These are phyloP conservation scores for Colletotrichum destructivum DNA, from an alignment of 2,329 filamentous ascomycete species.

Conservation along the genomic window DNA sequence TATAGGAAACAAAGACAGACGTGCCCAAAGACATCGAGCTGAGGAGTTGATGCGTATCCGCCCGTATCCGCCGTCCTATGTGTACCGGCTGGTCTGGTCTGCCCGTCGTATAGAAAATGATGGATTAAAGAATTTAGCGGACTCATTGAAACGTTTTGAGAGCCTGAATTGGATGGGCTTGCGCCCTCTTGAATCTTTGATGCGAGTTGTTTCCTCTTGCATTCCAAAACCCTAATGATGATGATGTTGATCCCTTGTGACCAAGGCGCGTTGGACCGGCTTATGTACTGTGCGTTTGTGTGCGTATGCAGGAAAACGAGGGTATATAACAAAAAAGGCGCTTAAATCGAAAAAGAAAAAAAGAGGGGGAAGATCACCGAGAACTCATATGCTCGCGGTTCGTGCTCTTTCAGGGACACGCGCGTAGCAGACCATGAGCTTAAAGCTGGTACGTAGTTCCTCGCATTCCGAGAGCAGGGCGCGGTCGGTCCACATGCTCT, in stretches of 20 bases:
- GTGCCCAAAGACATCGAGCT: slow-evolving; percentile 5
- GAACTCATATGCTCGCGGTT: slow-evolving; percentile 62
- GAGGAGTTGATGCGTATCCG: slow-evolving; percentile 1
- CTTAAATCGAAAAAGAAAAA: slow-evolving; percentile 16
- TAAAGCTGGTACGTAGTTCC: slow-evolving; percentile 87
- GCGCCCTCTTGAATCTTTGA: slow-evolving; percentile 40
- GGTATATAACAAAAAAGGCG: slow-evolving; percentile 2
- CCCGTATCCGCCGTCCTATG: slow-evolving; percentile 34
- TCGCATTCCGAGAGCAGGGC: slow-evolving; percentile 87
- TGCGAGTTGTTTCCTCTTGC: slow-evolving; percentile 21
- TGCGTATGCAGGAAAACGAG: slow-evolving; percentile 5
- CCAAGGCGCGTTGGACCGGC: slow-evolving; percentile 13
- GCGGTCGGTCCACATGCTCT: slow-evolving; percentile 84
- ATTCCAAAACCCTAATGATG: slow-evolving; percentile 13
- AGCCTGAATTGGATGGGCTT: slow-evolving; percentile 35
- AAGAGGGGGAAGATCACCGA: no score
- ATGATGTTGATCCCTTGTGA: not conserved
- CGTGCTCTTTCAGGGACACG: slow-evolving; percentile 78
- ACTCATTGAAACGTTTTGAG: slow-evolving; percentile 2
- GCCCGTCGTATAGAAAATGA: slow-evolving; percentile 1
- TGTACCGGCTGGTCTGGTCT: slow-evolving; percentile 33
- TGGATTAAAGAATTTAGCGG: not conserved
- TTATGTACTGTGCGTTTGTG: not conserved
- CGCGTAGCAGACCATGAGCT: slow-evolving; percentile 91
- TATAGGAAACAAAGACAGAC: not conserved